phyloP scores from a whole-genome alignment of 768 basidiomycete species.

The Pleurotus sapidus region DNA sequence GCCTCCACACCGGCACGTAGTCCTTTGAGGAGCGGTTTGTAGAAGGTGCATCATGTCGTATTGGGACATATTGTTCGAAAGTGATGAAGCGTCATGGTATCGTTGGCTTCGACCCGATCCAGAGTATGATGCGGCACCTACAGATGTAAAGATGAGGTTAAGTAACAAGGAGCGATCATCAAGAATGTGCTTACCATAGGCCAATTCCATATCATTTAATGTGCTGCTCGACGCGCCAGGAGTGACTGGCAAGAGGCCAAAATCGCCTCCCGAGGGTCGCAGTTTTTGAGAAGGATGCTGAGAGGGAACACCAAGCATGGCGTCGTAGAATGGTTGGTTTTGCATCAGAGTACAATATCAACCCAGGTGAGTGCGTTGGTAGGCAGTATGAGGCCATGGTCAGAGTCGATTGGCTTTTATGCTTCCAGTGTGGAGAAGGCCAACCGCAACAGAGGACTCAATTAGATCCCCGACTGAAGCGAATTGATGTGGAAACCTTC shows the following conservation, averaged over 20 bases:
- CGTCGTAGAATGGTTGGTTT: conserved; percentile 4
- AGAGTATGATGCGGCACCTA: too few species aligned
- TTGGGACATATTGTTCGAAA: not conserved
- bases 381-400: not conserved
- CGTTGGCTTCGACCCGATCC: not conserved
- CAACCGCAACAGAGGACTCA: not conserved
- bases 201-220: not conserved
- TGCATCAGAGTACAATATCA: not conserved
- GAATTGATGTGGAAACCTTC: not conserved
- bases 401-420: not conserved
- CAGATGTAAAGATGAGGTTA: too few species aligned
- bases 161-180: too few species aligned
- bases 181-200: not conserved
- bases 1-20: conserved; percentile 4
- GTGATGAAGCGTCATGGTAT: not conserved
- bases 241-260: not conserved
- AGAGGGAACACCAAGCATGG: not conserved
- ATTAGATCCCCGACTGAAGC: conserved; percentile 7
- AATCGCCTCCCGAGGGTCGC: not conserved
- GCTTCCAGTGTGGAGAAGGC: not conserved
- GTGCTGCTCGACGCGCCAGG: not conserved
- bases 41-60: conserved; percentile 7
- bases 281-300: not conserved
- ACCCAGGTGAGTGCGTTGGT: not conserved
- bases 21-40: not conserved